Conservation (phyloP, 805 yeast species). For the Candida germanica region DNA sequence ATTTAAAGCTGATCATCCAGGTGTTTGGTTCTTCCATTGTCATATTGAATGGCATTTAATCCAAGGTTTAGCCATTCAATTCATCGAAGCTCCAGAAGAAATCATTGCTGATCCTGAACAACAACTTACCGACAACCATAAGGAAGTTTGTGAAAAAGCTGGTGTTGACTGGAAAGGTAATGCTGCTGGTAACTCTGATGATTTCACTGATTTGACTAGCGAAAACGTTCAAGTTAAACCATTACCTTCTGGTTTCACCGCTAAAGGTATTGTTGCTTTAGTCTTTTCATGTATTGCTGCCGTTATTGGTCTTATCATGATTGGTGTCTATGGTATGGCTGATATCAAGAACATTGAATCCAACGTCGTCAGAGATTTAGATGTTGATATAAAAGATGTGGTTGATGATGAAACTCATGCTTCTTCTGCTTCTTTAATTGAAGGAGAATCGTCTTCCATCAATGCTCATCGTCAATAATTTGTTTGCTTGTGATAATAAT, state of each 20-base stretch:
- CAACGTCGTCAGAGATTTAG: slow-evolving; percentile 55
- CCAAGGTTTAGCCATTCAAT: slow-evolving; percentile 72
- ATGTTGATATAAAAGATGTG: slow-evolving; percentile 41
- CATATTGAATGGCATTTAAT: slow-evolving; percentile 84
- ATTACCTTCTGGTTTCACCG: slow-evolving; percentile 89
- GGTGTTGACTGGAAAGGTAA: slow-evolving; percentile 65
- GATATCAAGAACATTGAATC: slow-evolving; percentile 71
- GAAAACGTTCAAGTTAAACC: slow-evolving; percentile 63
- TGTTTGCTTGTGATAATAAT: neutral
- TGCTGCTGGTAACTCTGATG: slow-evolving; percentile 77
- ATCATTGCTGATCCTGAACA: slow-evolving; percentile 44
- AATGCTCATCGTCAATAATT: neutral
- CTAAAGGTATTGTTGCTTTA: slow-evolving; percentile 91
- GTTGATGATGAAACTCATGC: slow-evolving; percentile 16
- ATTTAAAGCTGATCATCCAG: slow-evolving; percentile 83
- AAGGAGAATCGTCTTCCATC: slow-evolving; percentile 1
- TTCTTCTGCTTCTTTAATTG: neutral
- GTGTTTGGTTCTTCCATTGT: slow-evolving; percentile 94
- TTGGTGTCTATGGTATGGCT: slow-evolving; percentile 80
- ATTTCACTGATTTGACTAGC: slow-evolving; percentile 68
- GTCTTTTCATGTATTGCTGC: slow-evolving; percentile 89
- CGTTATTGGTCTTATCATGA: slow-evolving; percentile 71
- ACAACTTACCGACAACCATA: slow-evolving; percentile 59
- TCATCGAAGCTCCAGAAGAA: slow-evolving; percentile 66
- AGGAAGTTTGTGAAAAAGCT: slow-evolving; percentile 54